These are phyloP conservation scores for Geranium rotundifolium DNA, from an alignment of 345 rosid genomes.

Conservation along the genomic window DNA sequence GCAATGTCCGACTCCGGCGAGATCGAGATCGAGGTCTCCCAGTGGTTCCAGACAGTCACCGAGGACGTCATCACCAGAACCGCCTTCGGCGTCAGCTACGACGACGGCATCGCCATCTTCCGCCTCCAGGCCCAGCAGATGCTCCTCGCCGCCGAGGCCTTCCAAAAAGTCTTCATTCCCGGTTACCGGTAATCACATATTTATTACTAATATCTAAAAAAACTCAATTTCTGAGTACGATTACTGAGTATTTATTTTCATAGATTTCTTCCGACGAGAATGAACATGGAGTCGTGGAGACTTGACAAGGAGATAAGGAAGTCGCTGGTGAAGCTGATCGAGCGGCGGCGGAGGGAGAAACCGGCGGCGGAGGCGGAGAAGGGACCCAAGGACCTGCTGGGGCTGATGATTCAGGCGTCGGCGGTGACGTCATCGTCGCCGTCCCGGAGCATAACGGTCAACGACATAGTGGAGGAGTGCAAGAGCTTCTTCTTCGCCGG, in stretches of 20 bases:
- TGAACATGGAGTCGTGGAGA: conserved; percentile 64
- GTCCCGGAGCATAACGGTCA: conserved; percentile 20
- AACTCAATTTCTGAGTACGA: no score
- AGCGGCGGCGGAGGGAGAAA: conserved; percentile 22
- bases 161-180: conserved; percentile 59
- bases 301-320: conserved; percentile 53
- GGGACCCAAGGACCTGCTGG: conserved; percentile 37
- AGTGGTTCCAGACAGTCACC: conserved; percentile 52
- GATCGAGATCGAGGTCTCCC: conserved; percentile 49
- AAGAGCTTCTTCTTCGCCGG: conserved; percentile 92
- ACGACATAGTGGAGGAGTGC: conserved; percentile 76
- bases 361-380: conserved; percentile 5
- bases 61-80: conserved; percentile 70
- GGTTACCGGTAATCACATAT: conserved; percentile 42
- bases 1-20: conserved; percentile 20
- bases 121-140: conserved; percentile 59
- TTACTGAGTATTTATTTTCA: no score
- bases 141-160: conserved; percentile 58
- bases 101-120: conserved; percentile 65
- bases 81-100: conserved; percentile 72
- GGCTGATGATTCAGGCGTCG: conserved; percentile 50
- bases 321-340: conserved; percentile 45
- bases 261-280: conserved; percentile 49
- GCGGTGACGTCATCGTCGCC: not conserved
- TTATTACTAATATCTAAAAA: no score